phyloP scores from a whole-genome alignment of 164 flowering plant species.

The Taxillus chinensis region DNA sequence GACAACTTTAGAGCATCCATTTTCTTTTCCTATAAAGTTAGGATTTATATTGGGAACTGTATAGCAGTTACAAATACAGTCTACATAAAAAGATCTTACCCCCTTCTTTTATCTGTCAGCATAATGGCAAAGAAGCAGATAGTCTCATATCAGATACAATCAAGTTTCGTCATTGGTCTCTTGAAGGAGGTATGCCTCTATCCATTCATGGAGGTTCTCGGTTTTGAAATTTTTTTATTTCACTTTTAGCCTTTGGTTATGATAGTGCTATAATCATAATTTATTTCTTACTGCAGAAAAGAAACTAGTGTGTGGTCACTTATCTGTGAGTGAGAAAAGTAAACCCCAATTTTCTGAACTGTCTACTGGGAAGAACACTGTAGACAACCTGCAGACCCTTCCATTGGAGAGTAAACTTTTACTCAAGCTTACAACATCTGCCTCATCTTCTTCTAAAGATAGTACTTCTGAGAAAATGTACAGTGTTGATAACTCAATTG shows the following conservation, averaged over 20 bases:
- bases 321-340: background rate
- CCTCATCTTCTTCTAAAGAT: background rate
- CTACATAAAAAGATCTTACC: background rate
- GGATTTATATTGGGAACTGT: background rate
- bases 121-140: background rate
- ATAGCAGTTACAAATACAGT: background rate
- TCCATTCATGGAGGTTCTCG: background rate
- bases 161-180: conserved; percentile 1
- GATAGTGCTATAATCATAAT: background rate
- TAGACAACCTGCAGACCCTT: background rate
- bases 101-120: background rate
- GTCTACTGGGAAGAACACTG: background rate
- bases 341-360: background rate
- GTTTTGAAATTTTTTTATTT: background rate
- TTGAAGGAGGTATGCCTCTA: conserved; percentile 2
- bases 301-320: background rate
- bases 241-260: background rate
- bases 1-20: no score
- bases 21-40: background rate
- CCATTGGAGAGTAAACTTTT: background rate
- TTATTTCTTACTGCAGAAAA: background rate
- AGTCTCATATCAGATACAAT: background rate
- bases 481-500: background rate
- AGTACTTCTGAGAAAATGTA: conserved; percentile 3
- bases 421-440: background rate